Base-by-base conservation (phyloP, 106 monocot species). In the Dendrobium huoshanense region DNA sequence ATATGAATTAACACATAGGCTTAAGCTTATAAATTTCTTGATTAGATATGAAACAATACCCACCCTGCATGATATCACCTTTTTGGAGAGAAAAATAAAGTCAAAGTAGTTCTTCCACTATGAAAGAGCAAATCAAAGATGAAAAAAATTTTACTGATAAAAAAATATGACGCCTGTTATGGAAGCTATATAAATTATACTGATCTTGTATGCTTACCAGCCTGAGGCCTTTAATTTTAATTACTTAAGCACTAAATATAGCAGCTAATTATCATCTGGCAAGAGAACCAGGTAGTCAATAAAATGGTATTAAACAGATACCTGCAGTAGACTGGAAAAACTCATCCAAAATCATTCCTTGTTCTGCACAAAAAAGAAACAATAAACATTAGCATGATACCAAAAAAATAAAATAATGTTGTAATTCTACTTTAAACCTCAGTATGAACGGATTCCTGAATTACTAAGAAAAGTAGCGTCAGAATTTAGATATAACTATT, bases 321-420 rank as follows among this genome's bases (percentile, higher is more conserved):
- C 97, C 97, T 88, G 92, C 88, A 83, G 97, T 98, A 55, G 97
- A 98, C 81, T 88, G 77, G 81, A 94, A 98, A 88, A 98, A 98
- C 45, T 98, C 97, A 20, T 98, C 89, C 83, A 98, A 85, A 75
- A 91, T 83, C 6, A 79, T 82, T 44, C 88, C 94, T 84, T 98
- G 94, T 68, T 98, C 97, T 98, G 91, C 81, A 92, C 7, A 48
- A 86, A 78, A 41, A 79, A 65, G 1, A 43, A 78, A 16, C 45
- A 18, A 24, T 20, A 64, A 29, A 9, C 27, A 4, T 55, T 75
- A 77, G 15, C 31, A 37, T 42, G 40, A 81, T 40, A 27, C 13
- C 9, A 56, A 77, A 20, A 29, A 5, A 55, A 44, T 9, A 15
- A 56, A 58, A 56, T 45, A 56, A 15, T 3, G 56, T 56, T 17